Evolutionary conservation across 371 early-diverging fungal genomes (phyloP), one percentile per base, ranked within the genome.

Genomic region (Mortierella sp.): DNA sequence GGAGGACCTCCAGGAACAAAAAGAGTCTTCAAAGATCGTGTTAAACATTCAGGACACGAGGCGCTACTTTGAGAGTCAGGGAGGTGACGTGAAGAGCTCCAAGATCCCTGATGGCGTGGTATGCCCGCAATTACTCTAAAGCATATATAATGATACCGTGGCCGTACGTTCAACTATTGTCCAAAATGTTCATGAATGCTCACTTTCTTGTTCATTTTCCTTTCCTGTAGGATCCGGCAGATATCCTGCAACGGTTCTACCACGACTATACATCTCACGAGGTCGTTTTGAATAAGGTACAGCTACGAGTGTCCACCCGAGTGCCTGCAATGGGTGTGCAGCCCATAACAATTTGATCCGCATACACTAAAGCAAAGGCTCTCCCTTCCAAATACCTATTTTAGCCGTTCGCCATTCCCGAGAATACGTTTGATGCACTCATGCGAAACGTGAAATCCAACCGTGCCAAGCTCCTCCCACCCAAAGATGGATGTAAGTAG

Each of bases 11-110:
- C 85, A 91, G 70, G 87, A 89, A 13, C 90, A 90, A 19, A 76
- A 88, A 11, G 90, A 91, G 10, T 85, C 91, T 38, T 90, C 91
- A 26, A 90, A 87, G 57, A 91, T 93, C 26, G 77, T 90, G 11
- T 84, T 97, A 24, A 92, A 95, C 75, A 96, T 97, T 74, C 92
- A 94, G 73, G 96, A 97, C 88, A 91, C 94, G 68, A 83, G 92
- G 60, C 92, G 94, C 21, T 96, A 97, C 77, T 95, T 95, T 83
- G 94, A 95, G 80, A 95, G 94, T 87, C 95, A 95, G 84, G 91
- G 91, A 65, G 89, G 90, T 10, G 90, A 81, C 26, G 34, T 77
- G 58, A 79, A 75, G 70, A 84, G 82, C 57, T 80, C 80, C 54
- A 82, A 82, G 71, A 77, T 86, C 10, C 71, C 77, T 19, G 85